Base-by-base conservation (phyloP, 805 yeast genomes). In the Ascoidea asiatica region DNA sequence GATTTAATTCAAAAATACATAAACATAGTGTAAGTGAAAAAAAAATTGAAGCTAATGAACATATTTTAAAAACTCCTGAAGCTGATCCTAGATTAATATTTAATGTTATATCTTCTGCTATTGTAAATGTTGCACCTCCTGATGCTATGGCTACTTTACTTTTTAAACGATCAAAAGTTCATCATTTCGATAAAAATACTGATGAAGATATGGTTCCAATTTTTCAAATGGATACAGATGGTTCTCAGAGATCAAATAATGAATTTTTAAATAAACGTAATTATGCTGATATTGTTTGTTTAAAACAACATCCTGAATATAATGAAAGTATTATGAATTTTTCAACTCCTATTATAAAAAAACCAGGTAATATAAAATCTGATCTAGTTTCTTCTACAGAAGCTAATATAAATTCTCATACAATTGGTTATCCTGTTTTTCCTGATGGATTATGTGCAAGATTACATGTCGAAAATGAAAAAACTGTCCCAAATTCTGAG, bases 81-180 rank as follows among this genome's bases (percentile, higher is more conserved):
- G 59, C 66, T 37, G 95, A 89, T 61, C 82, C 84, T 35, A 63
- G 89, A 47, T 69, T 84, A 50, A 80, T 89, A 58, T 73, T 85
- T 60, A 90, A 90, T 57, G 76, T 92, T 39, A 81, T 87, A 40
- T 79, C 92, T 5, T 85, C 95, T 17, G 97, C 97, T 2, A 87
- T 90, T 46, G 78, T 82, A 22, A 90, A 90, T 59, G 78, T 92
- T 0, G 95, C 98, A 11, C 97, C 97, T 2, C 95, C 97, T 1
- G 75, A 78, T 56, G 79, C 80, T 5, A 83, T 90, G 82, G 92
- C 95, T 0, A 63, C 65, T 5, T 65, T 90, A 50, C 64, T 90
- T 52, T 72, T 82, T 59, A 76, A 70, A 53, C 68, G 95, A 53
- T 70, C 84, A 13, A 71, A 70, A 44, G 64, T 75, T 19, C 97